Percentiles rank a stretch among this genome's conserved stretches.
Evolutionary conservation across 441 rosid genomes (phyloP).

Genomic region (Populus hybrid): DNA sequence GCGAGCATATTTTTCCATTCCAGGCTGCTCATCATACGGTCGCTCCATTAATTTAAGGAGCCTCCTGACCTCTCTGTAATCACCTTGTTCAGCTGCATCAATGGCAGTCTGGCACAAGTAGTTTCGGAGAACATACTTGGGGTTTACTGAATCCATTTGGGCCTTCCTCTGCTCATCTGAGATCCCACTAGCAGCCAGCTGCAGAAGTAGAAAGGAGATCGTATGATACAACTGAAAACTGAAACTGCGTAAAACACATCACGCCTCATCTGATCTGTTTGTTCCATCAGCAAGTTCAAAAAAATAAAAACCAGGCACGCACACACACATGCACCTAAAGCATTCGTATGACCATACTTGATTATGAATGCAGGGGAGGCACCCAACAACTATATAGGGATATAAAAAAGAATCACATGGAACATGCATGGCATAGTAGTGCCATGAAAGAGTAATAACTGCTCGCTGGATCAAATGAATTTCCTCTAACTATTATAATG

Average conservation of each 20-base stretch:
- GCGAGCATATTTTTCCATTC: slow-evolving; percentile 95
- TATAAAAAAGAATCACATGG: background rate
- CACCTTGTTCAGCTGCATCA: slow-evolving; percentile 87
- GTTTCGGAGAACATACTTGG: slow-evolving; percentile 80
- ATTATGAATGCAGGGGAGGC: background rate
- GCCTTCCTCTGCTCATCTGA: slow-evolving; percentile 83
- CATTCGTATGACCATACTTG: background rate
- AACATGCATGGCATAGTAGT: background rate
- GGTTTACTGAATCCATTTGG: slow-evolving; percentile 81
- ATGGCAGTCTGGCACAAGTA: slow-evolving; percentile 92
- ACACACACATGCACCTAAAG: background rate
- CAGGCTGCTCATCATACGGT: slow-evolving; percentile 85
- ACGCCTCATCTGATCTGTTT: no score
- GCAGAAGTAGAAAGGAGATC: slow-evolving; percentile 11
- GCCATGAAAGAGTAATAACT: background rate
- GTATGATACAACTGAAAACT: background rate
- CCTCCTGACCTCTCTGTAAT: slow-evolving; percentile 70
- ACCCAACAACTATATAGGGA: background rate
- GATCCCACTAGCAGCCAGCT: slow-evolving; percentile 63
- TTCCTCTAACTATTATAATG: background rate
- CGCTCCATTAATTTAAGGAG: slow-evolving; percentile 73
- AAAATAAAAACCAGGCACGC: background rate
- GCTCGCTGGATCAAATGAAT: background rate
- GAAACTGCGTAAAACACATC: background rate
- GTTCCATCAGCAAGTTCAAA: background rate